Evolutionary conservation across 2,329 filamentous ascomycete species (phyloP).

Genomic region (Helicocarpus griseus): DNA sequence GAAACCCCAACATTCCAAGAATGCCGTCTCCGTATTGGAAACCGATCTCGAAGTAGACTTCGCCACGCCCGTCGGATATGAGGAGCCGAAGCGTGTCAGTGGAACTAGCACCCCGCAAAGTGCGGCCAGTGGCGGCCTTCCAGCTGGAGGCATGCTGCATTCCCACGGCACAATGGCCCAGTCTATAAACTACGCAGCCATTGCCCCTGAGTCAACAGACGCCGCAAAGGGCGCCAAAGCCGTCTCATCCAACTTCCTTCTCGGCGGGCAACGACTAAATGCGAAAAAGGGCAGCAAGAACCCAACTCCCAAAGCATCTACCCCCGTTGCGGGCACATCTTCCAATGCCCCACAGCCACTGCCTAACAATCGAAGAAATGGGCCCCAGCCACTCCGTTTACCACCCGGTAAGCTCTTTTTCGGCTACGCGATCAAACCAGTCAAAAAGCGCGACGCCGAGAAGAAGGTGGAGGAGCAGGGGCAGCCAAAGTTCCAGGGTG

Average conservation of each 20-base stretch:
- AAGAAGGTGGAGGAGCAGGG: slow-evolving; percentile 49
- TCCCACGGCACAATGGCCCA: slow-evolving; percentile 91
- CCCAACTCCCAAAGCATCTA: slow-evolving; percentile 61
- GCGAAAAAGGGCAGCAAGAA: slow-evolving; percentile 73
- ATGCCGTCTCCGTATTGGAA: slow-evolving; percentile 85
- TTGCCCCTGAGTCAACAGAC: slow-evolving; percentile 65
- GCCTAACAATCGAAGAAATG: slow-evolving; percentile 48
- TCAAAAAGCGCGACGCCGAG: slow-evolving; percentile 63
- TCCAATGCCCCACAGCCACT: slow-evolving; percentile 36
- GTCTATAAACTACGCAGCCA: slow-evolving; percentile 90
- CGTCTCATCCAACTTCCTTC: slow-evolving; percentile 66
- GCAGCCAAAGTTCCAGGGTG: slow-evolving; percentile 69
- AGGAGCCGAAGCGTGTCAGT: slow-evolving; percentile 68
- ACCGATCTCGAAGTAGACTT: slow-evolving; percentile 97
- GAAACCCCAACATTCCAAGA: slow-evolving; percentile 72
- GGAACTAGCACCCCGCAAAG: slow-evolving; percentile 83
- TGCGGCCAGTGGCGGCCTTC: slow-evolving; percentile 45
- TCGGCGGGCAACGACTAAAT: slow-evolving; percentile 70
- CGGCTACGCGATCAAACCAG: slow-evolving; percentile 83
- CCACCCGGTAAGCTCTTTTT: slow-evolving; percentile 91
- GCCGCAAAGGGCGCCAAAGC: slow-evolving; percentile 54
- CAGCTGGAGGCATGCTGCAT: slow-evolving; percentile 66
- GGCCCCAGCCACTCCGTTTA: slow-evolving; percentile 75
- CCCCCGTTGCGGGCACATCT: slow-evolving; percentile 55
- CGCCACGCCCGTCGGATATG: slow-evolving; percentile 84